Evolutionary conservation across 805 yeast species (phyloP), one percentile per base, ranked within the genome.

Genomic region (Jamesozyma piceae): DNA sequence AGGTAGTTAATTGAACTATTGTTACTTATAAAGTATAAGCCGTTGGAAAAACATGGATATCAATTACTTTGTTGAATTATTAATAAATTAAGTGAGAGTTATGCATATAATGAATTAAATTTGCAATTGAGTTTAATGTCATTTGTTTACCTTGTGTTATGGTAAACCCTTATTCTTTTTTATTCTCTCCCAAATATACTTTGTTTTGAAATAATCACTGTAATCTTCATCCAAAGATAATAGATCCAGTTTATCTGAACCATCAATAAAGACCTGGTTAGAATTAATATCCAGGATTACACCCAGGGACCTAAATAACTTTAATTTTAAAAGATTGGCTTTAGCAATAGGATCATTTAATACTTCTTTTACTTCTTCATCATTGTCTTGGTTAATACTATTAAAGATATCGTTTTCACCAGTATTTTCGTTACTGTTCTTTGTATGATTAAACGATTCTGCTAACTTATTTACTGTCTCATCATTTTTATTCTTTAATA

Each of bases 151-250:
- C n/a, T 24, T 24, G 28, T 24, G 6, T 15, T 38, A 38, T 30
- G 35, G 35, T 8, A 28, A 13, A 13, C 29, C 28, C 18, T 41
- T 41, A 20, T 41, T 41, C n/a, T 22, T 43, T 19, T 38, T 29
- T 20, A 45, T 24, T 42, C 74, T 71, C 47, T 83, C 92, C 95
- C 95, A 85, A 27, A 85, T 74, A 55, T 75, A 81, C 54, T 85
- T 84, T 13, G 86, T 73, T 26, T 82, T 73, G 58, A 82, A 84
- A 53, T 72, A 80, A 45, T 78, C 80, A 52, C 82, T 76, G 47
- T 78, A 75, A 45, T 75, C 55, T 39, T 62, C 67, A 21, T 69
- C 72, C 27, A 78, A 70, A 22, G 75, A 71, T 41, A 82, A 60
- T 8, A 74, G 65, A 50, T 73, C 74, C 1, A 77, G 62, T 22